phyloP scores from a whole-genome alignment of 768 basidiomycete genomes.

The Boletellus sp. region DNA sequence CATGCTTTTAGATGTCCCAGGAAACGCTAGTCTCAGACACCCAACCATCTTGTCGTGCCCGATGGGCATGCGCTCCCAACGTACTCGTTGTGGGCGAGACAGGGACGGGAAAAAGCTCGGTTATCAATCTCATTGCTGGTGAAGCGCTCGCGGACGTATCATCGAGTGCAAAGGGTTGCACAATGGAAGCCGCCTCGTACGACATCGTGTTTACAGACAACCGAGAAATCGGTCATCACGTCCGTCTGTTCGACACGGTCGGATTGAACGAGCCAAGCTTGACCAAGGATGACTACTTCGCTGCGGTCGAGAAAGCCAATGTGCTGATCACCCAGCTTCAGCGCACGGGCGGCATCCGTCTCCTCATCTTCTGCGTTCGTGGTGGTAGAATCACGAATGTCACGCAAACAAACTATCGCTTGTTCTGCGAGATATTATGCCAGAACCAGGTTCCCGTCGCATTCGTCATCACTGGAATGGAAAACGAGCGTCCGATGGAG shows the following conservation, averaged over 20 bases:
- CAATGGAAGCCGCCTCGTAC: constrained; percentile 28
- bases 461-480: constrained; percentile 31
- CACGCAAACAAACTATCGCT: constrained; percentile 24
- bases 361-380: constrained; percentile 33
- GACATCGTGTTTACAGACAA: constrained; percentile 15
- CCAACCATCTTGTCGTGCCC: constrained; percentile 10
- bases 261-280: constrained; percentile 28
- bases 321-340: constrained; percentile 30
- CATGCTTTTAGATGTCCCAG: constrained; percentile 2
- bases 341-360: constrained; percentile 24
- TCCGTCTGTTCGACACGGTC: constrained; percentile 31
- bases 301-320: constrained; percentile 28
- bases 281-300: constrained; percentile 17
- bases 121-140: constrained; percentile 38
- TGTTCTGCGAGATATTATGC: constrained; percentile 28
- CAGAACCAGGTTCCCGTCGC: constrained; percentile 30
- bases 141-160: constrained; percentile 25
- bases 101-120: constrained; percentile 36
- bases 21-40: neutral
- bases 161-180: constrained; percentile 31
- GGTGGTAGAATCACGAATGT: constrained; percentile 25
- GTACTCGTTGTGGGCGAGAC: constrained; percentile 34
- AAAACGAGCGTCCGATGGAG: constrained; percentile 29
- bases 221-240: constrained; percentile 1
- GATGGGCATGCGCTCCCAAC: constrained; percentile 26